These are phyloP conservation scores for Gossypium ekmanianum DNA, from an alignment of 345 rosid species.

Conservation along the genomic window DNA sequence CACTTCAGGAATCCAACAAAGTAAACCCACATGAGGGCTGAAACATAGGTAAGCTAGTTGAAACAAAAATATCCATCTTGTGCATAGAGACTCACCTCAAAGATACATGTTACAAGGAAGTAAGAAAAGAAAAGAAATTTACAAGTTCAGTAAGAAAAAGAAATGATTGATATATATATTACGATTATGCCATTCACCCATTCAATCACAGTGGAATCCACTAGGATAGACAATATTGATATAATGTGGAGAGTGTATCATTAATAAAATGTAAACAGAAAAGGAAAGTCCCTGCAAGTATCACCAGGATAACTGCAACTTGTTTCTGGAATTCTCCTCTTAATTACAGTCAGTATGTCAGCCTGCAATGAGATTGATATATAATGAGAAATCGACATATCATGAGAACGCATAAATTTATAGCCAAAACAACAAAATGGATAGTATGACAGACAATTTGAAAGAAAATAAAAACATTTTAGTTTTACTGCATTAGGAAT, in stretches of 20 bases:
- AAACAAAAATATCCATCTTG: not conserved
- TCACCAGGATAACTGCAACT: not conserved
- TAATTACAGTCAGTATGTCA: constrained; percentile 2
- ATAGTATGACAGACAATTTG: not conserved
- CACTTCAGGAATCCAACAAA: not conserved
- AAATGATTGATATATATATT: not conserved
- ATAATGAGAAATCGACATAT: not conserved
- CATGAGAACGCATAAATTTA: not conserved
- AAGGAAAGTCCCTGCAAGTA: not conserved
- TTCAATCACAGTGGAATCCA: not conserved
- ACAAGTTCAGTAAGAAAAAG: not conserved
- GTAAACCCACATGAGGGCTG: not conserved
- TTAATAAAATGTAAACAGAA: not conserved
- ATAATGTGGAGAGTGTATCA: not conserved
- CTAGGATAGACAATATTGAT: not conserved
- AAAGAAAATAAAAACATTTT: not conserved
- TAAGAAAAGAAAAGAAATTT: not conserved
- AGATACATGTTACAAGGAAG: not conserved
- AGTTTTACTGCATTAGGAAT: not conserved
- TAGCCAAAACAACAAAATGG: not conserved
- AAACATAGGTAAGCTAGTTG: not conserved
- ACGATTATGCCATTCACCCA: not conserved
- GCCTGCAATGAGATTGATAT: not conserved
- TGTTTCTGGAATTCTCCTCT: constrained; percentile 5
- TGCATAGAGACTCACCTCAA: not conserved